Evolutionary conservation across 306 rosid genomes (phyloP).

Genomic region (Fragaria iinumae): DNA sequence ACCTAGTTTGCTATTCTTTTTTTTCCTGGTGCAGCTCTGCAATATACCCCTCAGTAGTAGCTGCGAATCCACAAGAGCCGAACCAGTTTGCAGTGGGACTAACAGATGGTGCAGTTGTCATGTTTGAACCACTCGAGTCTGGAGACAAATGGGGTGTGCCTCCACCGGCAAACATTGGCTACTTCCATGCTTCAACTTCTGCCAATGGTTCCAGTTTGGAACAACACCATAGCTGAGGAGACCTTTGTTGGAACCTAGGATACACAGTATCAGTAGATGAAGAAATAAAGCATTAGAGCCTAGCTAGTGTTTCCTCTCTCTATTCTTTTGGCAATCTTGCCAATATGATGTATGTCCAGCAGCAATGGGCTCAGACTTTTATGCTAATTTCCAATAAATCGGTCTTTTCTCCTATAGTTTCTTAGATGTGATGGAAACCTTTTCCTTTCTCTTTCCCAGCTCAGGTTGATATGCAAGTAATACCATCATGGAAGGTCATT

Average conservation of each 20-base stretch:
- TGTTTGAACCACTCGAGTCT: constrained; percentile 74
- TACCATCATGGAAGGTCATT: neutral
- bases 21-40: constrained; percentile 36
- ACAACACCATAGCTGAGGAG: constrained; percentile 49
- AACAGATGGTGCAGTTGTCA: constrained; percentile 74
- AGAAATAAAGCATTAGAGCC: neutral
- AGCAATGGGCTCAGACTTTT: neutral
- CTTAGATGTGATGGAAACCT: neutral
- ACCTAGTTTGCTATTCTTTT: neutral
- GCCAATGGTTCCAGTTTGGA: constrained; percentile 62
- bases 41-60: constrained; percentile 56
- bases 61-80: constrained; percentile 84
- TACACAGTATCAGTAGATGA: neutral
- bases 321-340: neutral
- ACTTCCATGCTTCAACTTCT: constrained; percentile 36
- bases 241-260: constrained; percentile 7
- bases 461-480: neutral
- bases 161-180: constrained; percentile 56
- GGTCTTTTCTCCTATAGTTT: neutral
- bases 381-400: neutral
- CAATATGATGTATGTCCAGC: neutral
- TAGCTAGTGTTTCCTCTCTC: neutral
- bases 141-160: constrained; percentile 79
- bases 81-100: constrained; percentile 88
- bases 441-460: neutral